Percentiles rank a stretch among this genome's conserved stretches.
Conservation (phyloP, 495 filamentous ascomycete species). For the Podospora comata region DNA sequence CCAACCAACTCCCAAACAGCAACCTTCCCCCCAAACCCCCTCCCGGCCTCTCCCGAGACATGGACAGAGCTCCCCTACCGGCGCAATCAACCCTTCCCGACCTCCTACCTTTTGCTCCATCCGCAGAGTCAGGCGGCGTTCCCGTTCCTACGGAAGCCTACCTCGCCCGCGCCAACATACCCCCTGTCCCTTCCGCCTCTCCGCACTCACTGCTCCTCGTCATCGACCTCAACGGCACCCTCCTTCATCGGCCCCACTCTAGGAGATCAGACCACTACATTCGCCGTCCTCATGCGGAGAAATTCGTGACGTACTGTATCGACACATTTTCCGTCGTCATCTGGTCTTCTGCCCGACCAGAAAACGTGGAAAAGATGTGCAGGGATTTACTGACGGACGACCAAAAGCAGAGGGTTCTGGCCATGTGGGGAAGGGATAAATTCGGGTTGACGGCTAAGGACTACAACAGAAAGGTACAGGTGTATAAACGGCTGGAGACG, state of each 20-base stretch:
- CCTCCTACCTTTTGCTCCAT: conserved; percentile 25
- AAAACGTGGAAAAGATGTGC: conserved; percentile 66
- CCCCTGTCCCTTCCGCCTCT: conserved; percentile 20
- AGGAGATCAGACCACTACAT: conserved; percentile 50
- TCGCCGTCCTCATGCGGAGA: conserved; percentile 56
- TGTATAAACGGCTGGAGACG: conserved; percentile 76
- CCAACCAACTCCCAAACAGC: background rate
- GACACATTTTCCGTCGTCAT: conserved; percentile 72
- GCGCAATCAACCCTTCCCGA: background rate
- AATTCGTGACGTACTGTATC: conserved; percentile 67
- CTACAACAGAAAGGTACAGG: conserved; percentile 68
- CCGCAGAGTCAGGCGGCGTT: conserved; percentile 46
- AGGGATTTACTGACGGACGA: conserved; percentile 45
- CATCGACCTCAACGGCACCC: conserved; percentile 90
- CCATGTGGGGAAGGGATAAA: conserved; percentile 75
- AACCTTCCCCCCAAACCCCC: background rate
- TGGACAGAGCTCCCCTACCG: no score
- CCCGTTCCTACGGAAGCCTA: conserved; percentile 46
- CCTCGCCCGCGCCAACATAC: conserved; percentile 29
- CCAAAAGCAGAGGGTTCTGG: conserved; percentile 52
- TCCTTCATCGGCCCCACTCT: conserved; percentile 14
- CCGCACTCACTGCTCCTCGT: conserved; percentile 65
- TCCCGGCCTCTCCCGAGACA: background rate
- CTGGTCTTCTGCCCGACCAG: conserved; percentile 79
- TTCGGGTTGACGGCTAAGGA: conserved; percentile 63